These are phyloP conservation scores for Syzygium aromaticum DNA, from an alignment of 345 rosid genomes.

Conservation along the genomic window DNA sequence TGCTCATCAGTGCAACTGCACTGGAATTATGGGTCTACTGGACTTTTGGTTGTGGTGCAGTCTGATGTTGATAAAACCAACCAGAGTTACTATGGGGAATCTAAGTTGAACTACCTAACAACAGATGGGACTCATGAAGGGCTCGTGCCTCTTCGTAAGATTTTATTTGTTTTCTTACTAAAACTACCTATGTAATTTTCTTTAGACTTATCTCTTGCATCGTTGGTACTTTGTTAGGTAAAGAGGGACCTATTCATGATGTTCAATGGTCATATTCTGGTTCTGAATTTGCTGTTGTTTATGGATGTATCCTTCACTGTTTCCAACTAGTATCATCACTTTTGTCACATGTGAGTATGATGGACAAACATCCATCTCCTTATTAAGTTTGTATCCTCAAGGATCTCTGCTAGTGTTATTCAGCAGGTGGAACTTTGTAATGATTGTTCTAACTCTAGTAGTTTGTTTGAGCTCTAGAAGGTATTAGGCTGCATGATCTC, in stretches of 20 bases:
- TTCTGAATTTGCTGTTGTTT: slow-evolving; percentile 88
- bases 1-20: slow-evolving; percentile 78
- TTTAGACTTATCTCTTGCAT: slow-evolving; percentile 5
- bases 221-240: slow-evolving; percentile 45
- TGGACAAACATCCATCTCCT: background rate
- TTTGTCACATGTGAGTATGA: background rate
- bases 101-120: slow-evolving; percentile 86
- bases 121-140: slow-evolving; percentile 83
- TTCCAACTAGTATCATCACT: background rate
- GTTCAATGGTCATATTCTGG: slow-evolving; percentile 96
- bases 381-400: background rate
- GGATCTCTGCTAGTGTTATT: background rate
- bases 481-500: background rate
- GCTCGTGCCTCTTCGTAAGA: slow-evolving; percentile 83
- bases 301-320: slow-evolving; percentile 83
- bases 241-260: slow-evolving; percentile 96
- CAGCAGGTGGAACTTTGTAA: background rate
- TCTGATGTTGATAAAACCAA: slow-evolving; percentile 97
- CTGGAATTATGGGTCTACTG: slow-evolving; percentile 86
- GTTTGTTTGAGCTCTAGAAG: background rate
- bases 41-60: slow-evolving; percentile 75
- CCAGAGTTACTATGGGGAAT: slow-evolving; percentile 91
- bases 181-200: background rate
- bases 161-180: background rate
- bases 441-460: background rate